Evolutionary conservation across 1,284 basidiomycete genomes (phyloP).

Genomic region (Trametes pubescens): DNA sequence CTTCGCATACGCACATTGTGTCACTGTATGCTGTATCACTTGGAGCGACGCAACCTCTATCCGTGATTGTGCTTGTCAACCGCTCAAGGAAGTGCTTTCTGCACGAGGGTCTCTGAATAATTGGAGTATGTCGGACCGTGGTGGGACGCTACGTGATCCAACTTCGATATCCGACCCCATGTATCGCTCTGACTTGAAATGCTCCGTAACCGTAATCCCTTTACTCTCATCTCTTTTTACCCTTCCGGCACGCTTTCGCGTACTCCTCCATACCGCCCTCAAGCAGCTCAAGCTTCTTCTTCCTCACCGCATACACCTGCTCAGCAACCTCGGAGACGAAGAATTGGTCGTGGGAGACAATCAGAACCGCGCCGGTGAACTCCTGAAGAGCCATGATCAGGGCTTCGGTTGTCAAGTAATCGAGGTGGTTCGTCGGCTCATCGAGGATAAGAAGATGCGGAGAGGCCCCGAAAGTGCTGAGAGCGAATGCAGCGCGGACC

Average conservation of each 20-base stretch:
- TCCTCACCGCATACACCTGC: conserved; percentile 52
- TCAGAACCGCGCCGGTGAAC: conserved; percentile 25
- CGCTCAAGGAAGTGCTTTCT: conserved; percentile 17
- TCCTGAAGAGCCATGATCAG: conserved; percentile 29
- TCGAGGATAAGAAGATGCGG: conserved; percentile 95
- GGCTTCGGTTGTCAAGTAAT: conserved; percentile 55
- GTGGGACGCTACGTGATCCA: conserved; percentile 31
- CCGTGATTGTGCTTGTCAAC: conserved; percentile 34
- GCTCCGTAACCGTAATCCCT: background rate
- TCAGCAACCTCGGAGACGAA: conserved; percentile 44
- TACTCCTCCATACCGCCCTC: conserved; percentile 48
- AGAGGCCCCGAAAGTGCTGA: conserved; percentile 59
- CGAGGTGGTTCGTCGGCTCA: conserved; percentile 90
- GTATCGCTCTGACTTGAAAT: background rate
- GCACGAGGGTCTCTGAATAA: conserved; percentile 30
- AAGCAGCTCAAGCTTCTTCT: conserved; percentile 49
- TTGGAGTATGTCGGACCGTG: conserved; percentile 28
- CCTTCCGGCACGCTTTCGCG: conserved; percentile 24
- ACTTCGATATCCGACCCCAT: conserved; percentile 16
- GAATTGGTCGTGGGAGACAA: conserved; percentile 32
- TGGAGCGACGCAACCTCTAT: conserved; percentile 31
- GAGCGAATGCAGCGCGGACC: conserved; percentile 55
- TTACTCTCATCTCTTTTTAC: conserved; percentile 14
- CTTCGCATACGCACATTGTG: background rate
- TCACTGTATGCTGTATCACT: conserved; percentile 26